These are phyloP conservation scores for Copromyces sp. DNA, from an alignment of 495 filamentous ascomycete genomes.

Conservation along the genomic window DNA sequence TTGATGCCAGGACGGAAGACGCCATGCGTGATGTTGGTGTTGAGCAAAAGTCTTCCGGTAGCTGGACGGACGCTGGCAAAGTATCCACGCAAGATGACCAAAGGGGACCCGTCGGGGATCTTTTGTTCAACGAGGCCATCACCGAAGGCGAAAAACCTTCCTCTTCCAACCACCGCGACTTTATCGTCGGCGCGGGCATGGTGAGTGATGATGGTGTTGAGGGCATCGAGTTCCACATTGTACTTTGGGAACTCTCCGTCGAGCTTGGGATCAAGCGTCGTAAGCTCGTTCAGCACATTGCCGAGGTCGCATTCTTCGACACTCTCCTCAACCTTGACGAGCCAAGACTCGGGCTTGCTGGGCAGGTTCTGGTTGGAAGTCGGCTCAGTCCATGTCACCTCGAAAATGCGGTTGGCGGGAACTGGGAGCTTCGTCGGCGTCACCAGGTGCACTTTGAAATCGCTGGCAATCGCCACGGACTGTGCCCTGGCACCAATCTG, in stretches of 20 bases:
- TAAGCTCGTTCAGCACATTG: constrained; percentile 43
- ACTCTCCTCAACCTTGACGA: constrained; percentile 33
- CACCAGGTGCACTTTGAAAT: constrained; percentile 46
- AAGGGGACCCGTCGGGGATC: constrained; percentile 20
- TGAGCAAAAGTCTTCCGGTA: constrained; percentile 53
- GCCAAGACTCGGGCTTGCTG: constrained; percentile 20
- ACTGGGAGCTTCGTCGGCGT: constrained; percentile 28
- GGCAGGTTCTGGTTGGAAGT: constrained; percentile 16
- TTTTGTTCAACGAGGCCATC: constrained; percentile 3
- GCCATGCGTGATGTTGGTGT: constrained; percentile 44
- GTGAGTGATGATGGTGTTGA: constrained; percentile 39
- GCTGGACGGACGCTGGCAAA: constrained; percentile 58
- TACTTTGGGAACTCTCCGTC: constrained; percentile 31
- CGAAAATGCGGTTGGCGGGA: constrained; percentile 19
- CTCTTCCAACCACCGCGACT: constrained; percentile 26
- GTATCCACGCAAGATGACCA: constrained; percentile 50
- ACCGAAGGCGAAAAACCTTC: constrained; percentile 34
- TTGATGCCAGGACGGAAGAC: constrained; percentile 29
- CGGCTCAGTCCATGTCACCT: constrained; percentile 37
- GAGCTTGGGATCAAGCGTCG: constrained; percentile 31
- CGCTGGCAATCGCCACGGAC: constrained; percentile 37
- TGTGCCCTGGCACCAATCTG: constrained; percentile 12
- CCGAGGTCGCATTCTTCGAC: constrained; percentile 31
- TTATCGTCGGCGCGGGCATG: constrained; percentile 23
- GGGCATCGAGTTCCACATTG: constrained; percentile 32